These are phyloP conservation scores for Diaporthe aspalathi DNA, from an alignment of 2,329 filamentous ascomycete genomes.

Conservation along the genomic window DNA sequence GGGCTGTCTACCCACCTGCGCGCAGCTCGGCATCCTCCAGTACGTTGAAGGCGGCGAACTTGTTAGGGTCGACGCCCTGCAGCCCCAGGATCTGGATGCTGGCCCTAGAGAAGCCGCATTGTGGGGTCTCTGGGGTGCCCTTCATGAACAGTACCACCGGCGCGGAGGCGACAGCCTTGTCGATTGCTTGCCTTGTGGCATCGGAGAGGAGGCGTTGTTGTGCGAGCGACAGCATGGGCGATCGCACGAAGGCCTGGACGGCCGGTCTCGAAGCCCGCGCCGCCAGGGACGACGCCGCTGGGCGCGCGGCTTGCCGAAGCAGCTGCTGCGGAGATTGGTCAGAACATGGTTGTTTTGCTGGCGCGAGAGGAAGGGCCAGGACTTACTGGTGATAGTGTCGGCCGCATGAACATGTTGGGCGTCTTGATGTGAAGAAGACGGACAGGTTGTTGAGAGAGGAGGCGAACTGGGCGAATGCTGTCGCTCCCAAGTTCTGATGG, in stretches of 20 bases:
- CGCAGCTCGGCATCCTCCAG: slow-evolving; percentile 90
- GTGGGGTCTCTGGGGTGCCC: slow-evolving; percentile 83
- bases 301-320: slow-evolving; percentile 37
- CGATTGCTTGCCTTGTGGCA: slow-evolving; percentile 84
- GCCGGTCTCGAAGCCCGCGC: slow-evolving; percentile 31
- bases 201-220: slow-evolving; percentile 76
- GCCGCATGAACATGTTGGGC: slow-evolving; percentile 38
- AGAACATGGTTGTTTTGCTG: not conserved
- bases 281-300: slow-evolving; percentile 19
- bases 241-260: slow-evolving; percentile 31
- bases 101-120: slow-evolving; percentile 91
- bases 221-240: slow-evolving; percentile 40
- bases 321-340: slow-evolving; percentile 18
- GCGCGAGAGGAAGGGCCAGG: not conserved
- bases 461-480: not conserved
- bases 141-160: slow-evolving; percentile 98
- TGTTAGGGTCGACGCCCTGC: slow-evolving; percentile 93
- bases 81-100: slow-evolving; percentile 94
- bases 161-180: slow-evolving; percentile 86
- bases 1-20: slow-evolving; percentile 66
- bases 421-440: not conserved
- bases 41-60: slow-evolving; percentile 99
- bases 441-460: slow-evolving; percentile 1
- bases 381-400: slow-evolving; percentile 38
- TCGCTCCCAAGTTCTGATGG: slow-evolving; percentile 7